Percentiles rank a stretch among this genome's conserved stretches.
These are phyloP conservation scores for Solanum sitiens DNA, from an alignment of 257 asterid genomes.

Conservation along the genomic window DNA sequence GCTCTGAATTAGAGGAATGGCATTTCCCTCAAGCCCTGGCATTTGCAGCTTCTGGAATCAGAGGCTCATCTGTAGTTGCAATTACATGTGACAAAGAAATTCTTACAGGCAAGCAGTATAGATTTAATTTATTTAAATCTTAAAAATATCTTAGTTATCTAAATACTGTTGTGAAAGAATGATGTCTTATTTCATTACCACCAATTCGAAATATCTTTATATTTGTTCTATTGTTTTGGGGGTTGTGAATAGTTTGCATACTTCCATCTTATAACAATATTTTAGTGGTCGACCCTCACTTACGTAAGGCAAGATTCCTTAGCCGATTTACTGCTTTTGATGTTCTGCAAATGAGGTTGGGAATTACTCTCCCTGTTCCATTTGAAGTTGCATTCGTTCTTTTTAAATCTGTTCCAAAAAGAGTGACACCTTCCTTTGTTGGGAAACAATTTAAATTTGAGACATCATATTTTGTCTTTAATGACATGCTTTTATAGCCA, in stretches of 20 bases:
- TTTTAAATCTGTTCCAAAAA: neutral
- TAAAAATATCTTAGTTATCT: neutral
- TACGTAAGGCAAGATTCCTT: neutral
- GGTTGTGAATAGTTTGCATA: neutral
- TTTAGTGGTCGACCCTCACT: neutral
- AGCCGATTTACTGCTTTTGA: neutral
- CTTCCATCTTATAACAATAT: neutral
- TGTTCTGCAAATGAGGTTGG: neutral
- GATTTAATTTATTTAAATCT: neutral
- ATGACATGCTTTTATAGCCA: neutral
- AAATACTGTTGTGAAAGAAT: neutral
- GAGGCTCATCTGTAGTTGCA: constrained; percentile 61
- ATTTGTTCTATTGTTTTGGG: neutral
- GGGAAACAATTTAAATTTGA: neutral
- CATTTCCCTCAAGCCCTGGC: constrained; percentile 85
- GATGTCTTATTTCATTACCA: neutral
- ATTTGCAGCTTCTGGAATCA: constrained; percentile 76
- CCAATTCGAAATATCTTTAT: neutral
- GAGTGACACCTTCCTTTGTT: neutral
- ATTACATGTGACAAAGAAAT: constrained; percentile 80
- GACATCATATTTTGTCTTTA: neutral
- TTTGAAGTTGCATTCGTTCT: neutral
- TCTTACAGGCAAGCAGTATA: constrained; percentile 61
- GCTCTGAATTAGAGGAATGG: constrained; percentile 66
- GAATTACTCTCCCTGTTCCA: neutral